Evolutionary conservation across 1,284 basidiomycete genomes (phyloP).

Genomic region (Dichomitus squalens): DNA sequence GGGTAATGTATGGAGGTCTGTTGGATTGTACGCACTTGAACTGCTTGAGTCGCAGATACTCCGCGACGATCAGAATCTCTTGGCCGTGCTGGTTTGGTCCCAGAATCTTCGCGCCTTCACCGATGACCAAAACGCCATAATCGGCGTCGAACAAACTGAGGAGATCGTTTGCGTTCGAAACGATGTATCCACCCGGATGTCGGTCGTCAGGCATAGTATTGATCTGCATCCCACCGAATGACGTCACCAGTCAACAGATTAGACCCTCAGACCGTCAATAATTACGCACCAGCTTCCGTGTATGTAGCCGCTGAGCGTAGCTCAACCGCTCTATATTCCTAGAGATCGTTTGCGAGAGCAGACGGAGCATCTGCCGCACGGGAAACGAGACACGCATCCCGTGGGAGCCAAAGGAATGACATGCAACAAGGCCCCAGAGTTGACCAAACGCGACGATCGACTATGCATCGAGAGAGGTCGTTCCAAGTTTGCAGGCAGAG

Average conservation of each 20-base stretch:
- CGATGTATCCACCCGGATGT: constrained; percentile 84
- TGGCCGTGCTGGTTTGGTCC: constrained; percentile 84
- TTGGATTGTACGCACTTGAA: constrained; percentile 53
- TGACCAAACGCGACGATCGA: constrained; percentile 86
- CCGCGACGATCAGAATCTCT: constrained; percentile 82
- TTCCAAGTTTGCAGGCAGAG: background rate
- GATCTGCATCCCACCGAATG: constrained; percentile 48
- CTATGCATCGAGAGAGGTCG: constrained; percentile 39
- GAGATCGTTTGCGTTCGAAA: constrained; percentile 86
- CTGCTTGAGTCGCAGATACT: constrained; percentile 82
- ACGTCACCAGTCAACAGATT: constrained; percentile 13
- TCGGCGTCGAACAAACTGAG: constrained; percentile 85
- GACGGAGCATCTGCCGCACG: constrained; percentile 79
- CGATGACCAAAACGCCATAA: constrained; percentile 83
- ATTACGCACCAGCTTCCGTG: constrained; percentile 64
- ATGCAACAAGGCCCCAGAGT: constrained; percentile 85
- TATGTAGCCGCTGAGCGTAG: constrained; percentile 79
- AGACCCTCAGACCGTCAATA: background rate
- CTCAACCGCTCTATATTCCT: constrained; percentile 83
- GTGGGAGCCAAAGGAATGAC: constrained; percentile 79
- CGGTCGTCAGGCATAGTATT: constrained; percentile 75
- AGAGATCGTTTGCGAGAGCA: constrained; percentile 84
- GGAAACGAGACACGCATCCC: constrained; percentile 89
- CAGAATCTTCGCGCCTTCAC: constrained; percentile 85
- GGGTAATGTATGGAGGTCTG: too few species aligned